phyloP scores from a whole-genome alignment of 75 land plant species.

The Cunninghamia lanceolata region DNA sequence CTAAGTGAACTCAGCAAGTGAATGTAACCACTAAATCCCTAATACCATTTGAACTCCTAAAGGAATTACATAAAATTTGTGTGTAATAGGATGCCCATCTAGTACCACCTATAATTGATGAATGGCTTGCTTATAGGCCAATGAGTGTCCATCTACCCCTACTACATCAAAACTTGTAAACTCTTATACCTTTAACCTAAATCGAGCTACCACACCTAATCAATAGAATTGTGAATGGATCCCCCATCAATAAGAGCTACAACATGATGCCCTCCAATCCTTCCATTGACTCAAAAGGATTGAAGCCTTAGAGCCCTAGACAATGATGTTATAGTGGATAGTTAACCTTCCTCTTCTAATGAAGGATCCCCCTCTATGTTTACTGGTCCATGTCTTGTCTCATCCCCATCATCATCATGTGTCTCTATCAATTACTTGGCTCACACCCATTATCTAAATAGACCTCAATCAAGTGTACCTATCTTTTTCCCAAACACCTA shows the following conservation, averaged over 20 bases:
- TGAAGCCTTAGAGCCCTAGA: background rate
- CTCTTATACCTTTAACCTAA: background rate
- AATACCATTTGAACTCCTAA: background rate
- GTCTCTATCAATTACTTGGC: no score
- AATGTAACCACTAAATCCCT: background rate
- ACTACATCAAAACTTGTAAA: background rate
- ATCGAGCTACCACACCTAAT: background rate
- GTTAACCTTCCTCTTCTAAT: no score
- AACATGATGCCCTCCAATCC: background rate
- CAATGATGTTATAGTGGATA: background rate
- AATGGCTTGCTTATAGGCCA: no score
- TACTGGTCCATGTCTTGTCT: no score
- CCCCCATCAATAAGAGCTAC: background rate
- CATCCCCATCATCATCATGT: no score
- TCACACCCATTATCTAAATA: no score
- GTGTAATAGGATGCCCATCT: background rate
- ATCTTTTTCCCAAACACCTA: no score
- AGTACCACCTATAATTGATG: no score
- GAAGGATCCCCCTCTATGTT: no score
- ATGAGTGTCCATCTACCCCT: no score
- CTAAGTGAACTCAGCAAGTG: background rate
- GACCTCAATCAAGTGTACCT: no score
- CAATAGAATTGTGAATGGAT: background rate
- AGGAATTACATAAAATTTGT: background rate
- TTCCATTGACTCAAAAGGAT: background rate